Conservation (phyloP, 768 basidiomycete species). For the Leucogyrophana mollusca region DNA sequence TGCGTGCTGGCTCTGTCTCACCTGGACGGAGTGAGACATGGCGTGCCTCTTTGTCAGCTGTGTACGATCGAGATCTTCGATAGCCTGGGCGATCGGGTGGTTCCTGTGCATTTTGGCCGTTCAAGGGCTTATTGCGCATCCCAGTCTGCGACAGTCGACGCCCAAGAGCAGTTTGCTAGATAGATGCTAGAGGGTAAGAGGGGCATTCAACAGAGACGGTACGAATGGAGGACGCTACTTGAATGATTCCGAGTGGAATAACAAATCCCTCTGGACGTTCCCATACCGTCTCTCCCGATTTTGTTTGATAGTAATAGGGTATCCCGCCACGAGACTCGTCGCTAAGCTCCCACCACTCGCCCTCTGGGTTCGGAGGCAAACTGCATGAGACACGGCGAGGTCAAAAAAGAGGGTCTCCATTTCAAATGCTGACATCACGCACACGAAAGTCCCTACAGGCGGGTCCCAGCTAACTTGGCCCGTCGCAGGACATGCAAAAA, state of each 20-base stretch:
- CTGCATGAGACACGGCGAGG: constrained; percentile 37
- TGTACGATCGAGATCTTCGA: constrained; percentile 37
- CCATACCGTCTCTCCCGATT: constrained; percentile 90
- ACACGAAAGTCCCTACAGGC: constrained; percentile 88
- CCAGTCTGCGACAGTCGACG: constrained; percentile 65
- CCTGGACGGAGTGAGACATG: constrained; percentile 28
- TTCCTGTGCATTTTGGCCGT: constrained; percentile 14
- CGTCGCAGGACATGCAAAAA: constrained; percentile 92
- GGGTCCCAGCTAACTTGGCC: constrained; percentile 94
- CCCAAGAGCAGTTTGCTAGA: constrained; percentile 69
- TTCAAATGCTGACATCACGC: constrained; percentile 31
- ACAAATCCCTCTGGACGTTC: constrained; percentile 87
- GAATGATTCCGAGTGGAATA: constrained; percentile 86
- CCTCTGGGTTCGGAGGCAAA: constrained; percentile 77
- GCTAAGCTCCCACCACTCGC: constrained; percentile 95
- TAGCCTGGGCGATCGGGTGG: constrained; percentile 28
- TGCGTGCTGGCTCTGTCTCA: constrained; percentile 20
- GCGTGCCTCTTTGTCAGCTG: constrained; percentile 33
- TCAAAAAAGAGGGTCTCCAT: constrained; percentile 13
- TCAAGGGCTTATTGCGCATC: constrained; percentile 26
- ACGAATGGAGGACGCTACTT: constrained; percentile 45
- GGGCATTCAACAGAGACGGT: constrained; percentile 1
- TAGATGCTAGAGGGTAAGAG: constrained; percentile 9
- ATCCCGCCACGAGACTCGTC: constrained; percentile 83
- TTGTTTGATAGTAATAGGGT: constrained; percentile 93